Evolutionary conservation across 2,329 filamentous ascomycete species (phyloP), one percentile per base, ranked within the genome.

Genomic region (Rhynchosporium secalis): DNA sequence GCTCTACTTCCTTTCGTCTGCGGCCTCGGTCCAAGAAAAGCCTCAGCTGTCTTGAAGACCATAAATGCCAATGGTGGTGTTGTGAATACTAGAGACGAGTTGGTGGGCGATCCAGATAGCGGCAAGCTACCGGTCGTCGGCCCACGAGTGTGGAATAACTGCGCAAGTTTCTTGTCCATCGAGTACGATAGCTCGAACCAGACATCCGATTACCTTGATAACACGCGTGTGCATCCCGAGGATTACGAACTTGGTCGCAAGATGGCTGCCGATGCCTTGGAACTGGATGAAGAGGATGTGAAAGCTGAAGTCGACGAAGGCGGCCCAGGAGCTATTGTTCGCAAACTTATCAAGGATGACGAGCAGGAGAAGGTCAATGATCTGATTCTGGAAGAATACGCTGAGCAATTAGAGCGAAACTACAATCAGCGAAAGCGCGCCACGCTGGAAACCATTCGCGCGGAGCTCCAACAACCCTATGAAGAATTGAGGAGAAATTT

Each of bases 181-280:
- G 87, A 90, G 59, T 97, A 92, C 72, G 93, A 97, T 68, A 83
- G 86, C n/a, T 86, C 88, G 13, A 92, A 91, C 70, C 83, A 88
- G 1, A 84, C 90, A 13, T 91, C 93, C 0, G 95, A 99, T 74
- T 96, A 96, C 62, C 82, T 99, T 31, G 95, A 99, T 77, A 96
- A 95, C 74, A 99, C 95, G 52, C 90, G 95, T 79, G 92, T 99
- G 20, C 95, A 99, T 72, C 95, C 95, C 1, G 95, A 99, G 79
- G 95, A 99, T 74, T 99, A 99, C 76, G 95, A 99, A 70, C 88
- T 99, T 65, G 95, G 92, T 55, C 91, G 94, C 70, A 99, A 99
- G 78, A 98, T 99, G 89, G 95, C 95, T 26, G 95, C 95, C 3
- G 95, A 99, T 80, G 95, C 95, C 15, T 81, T 99, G 54, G 94